Conservation (phyloP, 2,329 filamentous ascomycete genomes). For the Cladosporium cucumerinum region DNA sequence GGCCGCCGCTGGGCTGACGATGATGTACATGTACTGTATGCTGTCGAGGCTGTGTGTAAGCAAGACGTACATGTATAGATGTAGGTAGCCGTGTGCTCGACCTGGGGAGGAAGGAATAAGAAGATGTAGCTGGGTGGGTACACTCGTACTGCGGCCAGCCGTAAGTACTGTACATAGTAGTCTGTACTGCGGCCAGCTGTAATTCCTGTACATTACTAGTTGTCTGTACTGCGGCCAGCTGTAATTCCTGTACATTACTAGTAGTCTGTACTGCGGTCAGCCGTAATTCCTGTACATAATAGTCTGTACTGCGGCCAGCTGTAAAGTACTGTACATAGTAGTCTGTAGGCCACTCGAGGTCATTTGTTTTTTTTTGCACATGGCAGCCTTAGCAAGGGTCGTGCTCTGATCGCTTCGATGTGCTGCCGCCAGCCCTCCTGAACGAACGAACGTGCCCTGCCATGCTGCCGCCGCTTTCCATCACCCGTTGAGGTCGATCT, state of each 20-base stretch:
- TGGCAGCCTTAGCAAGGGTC: background rate
- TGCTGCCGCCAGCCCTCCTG: background rate
- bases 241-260: no score
- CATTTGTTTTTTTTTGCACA: background rate
- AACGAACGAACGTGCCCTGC: background rate
- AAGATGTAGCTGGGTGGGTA: background rate
- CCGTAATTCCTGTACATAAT: no score
- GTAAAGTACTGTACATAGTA: no score
- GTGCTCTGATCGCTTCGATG: background rate
- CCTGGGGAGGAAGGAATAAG: background rate
- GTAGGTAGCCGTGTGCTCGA: background rate
- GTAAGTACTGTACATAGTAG: no score
- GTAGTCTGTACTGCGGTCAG: no score
- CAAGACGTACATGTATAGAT: background rate
- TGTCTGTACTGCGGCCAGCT: no score
- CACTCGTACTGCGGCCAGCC: background rate
- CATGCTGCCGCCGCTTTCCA: background rate
- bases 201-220: no score
- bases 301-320: slow-evolving; percentile 4
- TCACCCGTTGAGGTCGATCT: background rate
- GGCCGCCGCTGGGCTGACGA: background rate
- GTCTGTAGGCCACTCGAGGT: background rate
- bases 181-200: no score
- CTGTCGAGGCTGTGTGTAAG: background rate
- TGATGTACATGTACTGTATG: background rate